Percentiles rank a stretch among this genome's conserved stretches.
Evolutionary conservation across 805 yeast species (phyloP).

Genomic region (Lipomyces kockii): DNA sequence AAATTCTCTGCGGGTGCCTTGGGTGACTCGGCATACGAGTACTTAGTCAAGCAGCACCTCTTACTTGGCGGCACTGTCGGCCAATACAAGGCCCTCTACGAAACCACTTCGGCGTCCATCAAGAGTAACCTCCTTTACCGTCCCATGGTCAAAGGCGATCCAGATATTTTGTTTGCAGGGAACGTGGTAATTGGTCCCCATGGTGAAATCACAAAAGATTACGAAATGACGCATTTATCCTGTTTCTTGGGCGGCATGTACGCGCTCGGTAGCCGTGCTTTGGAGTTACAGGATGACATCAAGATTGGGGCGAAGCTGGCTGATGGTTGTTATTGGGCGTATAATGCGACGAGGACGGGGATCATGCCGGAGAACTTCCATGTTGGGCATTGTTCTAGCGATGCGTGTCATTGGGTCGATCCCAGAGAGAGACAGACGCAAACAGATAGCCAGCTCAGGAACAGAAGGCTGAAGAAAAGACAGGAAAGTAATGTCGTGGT

Average conservation of each 20-base stretch:
- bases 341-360: slow-evolving; percentile 47
- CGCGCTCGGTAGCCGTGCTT: slow-evolving; percentile 53
- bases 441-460: neutral
- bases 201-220: slow-evolving; percentile 40
- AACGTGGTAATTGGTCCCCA: slow-evolving; percentile 35
- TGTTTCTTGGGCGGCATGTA: slow-evolving; percentile 63
- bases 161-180: slow-evolving; percentile 46
- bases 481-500: slow-evolving; percentile 4
- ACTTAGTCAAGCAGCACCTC: slow-evolving; percentile 55
- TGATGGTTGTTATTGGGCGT: slow-evolving; percentile 55
- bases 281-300: slow-evolving; percentile 48
- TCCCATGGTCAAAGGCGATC: slow-evolving; percentile 53
- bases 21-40: slow-evolving; percentile 56
- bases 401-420: slow-evolving; percentile 24
- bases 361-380: slow-evolving; percentile 53
- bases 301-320: slow-evolving; percentile 53
- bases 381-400: slow-evolving; percentile 41
- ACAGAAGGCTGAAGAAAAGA: slow-evolving; percentile 11
- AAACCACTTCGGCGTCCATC: slow-evolving; percentile 47
- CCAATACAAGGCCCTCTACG: slow-evolving; percentile 47
- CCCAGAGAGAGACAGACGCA: neutral
- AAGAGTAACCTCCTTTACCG: slow-evolving; percentile 51
- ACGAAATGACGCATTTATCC: slow-evolving; percentile 53
- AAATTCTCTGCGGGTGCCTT: slow-evolving; percentile 48
- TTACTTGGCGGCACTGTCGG: slow-evolving; percentile 48